Evolutionary conservation across 345 rosid genomes (phyloP), one percentile per base, ranked within the genome.

Genomic region (Hibiscus tridactylites): DNA sequence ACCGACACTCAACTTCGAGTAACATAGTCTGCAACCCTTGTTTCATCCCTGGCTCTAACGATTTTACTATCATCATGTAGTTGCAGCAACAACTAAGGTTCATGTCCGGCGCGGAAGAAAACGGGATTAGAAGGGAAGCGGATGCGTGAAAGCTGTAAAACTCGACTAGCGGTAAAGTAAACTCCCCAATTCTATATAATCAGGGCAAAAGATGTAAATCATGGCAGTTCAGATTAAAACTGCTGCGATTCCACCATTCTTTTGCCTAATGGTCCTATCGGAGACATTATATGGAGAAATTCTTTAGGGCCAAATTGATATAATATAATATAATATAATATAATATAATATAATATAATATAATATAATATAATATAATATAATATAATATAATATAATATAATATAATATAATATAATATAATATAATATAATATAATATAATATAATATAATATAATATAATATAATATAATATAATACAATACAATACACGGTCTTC

Each of bases 81-180:
- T 75, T 91, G 79, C 95, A 80, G 65, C 88, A 84, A 75, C 92
- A 85, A 80, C 65, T 89, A 70, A 88, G 76, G 75, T 76, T 82
- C 57, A 46, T 82, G 74, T 74, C 85, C n/a, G 84, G 78, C 31
- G 85, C 76, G 21, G 85, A 84, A 77, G 85, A 77, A 85, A 82
- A 81, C 52, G 89, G 87, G 29, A 83, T 79, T 19, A 69, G 78
- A 74, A 73, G 75, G 56, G 88, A 82, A 77, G 75, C 75, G 31
- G 77, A 81, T 61, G 58, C 82, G 69, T 83, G 79, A 76, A 60
- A 74, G 61, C 70, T 44, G 47, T 29, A 46, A 71, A 66, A 28
- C 29, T 10, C 29, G 12, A 2, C 50, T 9, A 44, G 52, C 49
- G 81, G 82, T 81, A 72, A 60, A 74, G 77, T 63, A 58, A 76